These are phyloP conservation scores for Nannochloropsis gaditana DNA, from an alignment of 108 stramenopile species.

Conservation along the genomic window DNA sequence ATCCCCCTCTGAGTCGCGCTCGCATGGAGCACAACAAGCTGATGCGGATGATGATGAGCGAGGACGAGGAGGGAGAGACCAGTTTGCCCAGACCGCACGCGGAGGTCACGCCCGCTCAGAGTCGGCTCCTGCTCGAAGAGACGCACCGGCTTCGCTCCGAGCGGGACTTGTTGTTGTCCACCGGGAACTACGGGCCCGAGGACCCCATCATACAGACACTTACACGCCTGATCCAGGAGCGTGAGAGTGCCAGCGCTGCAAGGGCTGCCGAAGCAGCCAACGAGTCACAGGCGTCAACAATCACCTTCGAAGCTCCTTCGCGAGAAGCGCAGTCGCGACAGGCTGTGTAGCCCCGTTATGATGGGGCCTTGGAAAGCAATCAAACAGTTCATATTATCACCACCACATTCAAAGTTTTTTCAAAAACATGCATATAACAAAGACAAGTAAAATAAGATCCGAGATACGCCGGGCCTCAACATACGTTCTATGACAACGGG, in stretches of 20 bases:
- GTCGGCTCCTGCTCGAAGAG: background rate
- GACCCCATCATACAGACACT: background rate
- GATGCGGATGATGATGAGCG: constrained; percentile 8
- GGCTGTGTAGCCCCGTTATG: no score
- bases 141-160: background rate
- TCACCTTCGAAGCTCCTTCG: background rate
- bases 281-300: background rate
- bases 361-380: no score
- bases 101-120: background rate
- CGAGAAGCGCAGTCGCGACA: background rate
- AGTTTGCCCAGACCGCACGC: background rate
- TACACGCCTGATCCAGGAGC: background rate
- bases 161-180: background rate
- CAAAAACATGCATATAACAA: background rate
- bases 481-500: background rate
- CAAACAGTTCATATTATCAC: no score
- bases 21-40: background rate
- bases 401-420: no score
- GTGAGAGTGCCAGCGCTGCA: background rate
- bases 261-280: background rate
- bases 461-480: background rate
- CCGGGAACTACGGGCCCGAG: background rate
- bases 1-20: no score
- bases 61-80: background rate
- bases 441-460: background rate